A percentile compares a stretch with the other conserved stretches of the same genome.
phyloP scores from a whole-genome alignment of 805 yeast species.

The Candida easanensis region DNA sequence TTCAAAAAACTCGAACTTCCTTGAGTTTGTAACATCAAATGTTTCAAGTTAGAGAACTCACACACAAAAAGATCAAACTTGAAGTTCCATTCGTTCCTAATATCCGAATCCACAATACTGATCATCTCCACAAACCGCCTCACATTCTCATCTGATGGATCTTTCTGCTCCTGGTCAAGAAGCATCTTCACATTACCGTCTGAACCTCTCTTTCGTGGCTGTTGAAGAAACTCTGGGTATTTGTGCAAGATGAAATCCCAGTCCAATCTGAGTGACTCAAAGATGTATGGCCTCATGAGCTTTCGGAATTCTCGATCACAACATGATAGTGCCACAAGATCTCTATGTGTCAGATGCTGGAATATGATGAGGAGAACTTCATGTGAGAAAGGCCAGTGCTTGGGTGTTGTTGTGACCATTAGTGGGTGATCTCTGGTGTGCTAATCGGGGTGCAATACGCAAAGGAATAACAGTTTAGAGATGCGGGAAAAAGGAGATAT shows the following conservation, averaged over 20 bases:
- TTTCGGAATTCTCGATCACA: slow-evolving; percentile 7
- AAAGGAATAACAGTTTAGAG: too few relatives aligned
- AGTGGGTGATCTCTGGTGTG: too few relatives aligned
- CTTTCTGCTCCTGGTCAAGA: background rate
- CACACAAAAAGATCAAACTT: slow-evolving; percentile 28
- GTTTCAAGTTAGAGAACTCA: slow-evolving; percentile 21
- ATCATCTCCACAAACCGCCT: slow-evolving; percentile 25
- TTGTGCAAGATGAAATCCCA: slow-evolving; percentile 19
- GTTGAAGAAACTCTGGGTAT: slow-evolving; percentile 5
- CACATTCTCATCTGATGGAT: background rate
- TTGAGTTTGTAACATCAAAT: slow-evolving; percentile 25
- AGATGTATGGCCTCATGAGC: slow-evolving; percentile 23
- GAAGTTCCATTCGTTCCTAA: slow-evolving; percentile 35
- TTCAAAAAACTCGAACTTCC: slow-evolving; percentile 35
- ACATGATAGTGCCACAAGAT: slow-evolving; percentile 16
- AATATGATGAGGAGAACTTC: slow-evolving; percentile 21
- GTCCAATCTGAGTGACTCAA: slow-evolving; percentile 10
- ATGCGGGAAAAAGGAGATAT: too few relatives aligned
- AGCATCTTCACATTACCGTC: background rate
- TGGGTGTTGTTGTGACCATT: too few relatives aligned
- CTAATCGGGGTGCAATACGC: too few relatives aligned
- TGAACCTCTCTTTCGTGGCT: slow-evolving; percentile 4
- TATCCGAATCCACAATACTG: slow-evolving; percentile 27
- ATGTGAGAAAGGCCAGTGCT: slow-evolving; percentile 21
- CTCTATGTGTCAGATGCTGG: slow-evolving; percentile 15